These are phyloP conservation scores for Chrysochromulina tobinii DNA, from an alignment of 78 protist genomes.

Conservation along the genomic window DNA sequence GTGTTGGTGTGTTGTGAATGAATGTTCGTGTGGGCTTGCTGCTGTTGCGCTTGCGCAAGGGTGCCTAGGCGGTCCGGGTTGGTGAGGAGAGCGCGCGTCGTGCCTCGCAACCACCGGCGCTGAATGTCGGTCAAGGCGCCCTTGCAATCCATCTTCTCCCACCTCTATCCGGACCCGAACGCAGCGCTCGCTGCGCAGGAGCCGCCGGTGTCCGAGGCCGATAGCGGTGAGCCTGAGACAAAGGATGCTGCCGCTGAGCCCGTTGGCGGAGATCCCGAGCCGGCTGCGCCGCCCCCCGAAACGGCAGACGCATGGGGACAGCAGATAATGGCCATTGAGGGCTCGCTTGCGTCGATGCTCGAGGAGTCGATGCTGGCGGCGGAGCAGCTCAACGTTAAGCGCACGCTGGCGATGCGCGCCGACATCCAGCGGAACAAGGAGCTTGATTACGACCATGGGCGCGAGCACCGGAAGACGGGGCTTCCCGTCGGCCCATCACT, in stretches of 20 bases:
- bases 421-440: neutral
- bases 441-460: neutral
- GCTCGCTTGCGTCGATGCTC: neutral
- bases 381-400: neutral
- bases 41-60: too few relatives aligned
- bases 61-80: too few relatives aligned
- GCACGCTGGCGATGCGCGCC: neutral
- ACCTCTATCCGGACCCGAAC: neutral
- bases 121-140: neutral
- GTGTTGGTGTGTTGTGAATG: too few relatives aligned
- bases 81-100: too few relatives aligned
- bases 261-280: neutral
- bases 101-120: too few relatives aligned
- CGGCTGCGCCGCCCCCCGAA: neutral
- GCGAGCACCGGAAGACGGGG: neutral
- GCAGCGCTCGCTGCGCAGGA: neutral
- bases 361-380: neutral
- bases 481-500: neutral
- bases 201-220: neutral
- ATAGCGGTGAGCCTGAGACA: neutral
- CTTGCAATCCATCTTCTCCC: neutral
- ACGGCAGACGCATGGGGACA: neutral
- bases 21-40: too few relatives aligned
- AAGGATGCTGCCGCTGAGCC: neutral
- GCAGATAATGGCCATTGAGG: neutral